Evolutionary conservation across 441 rosid species (phyloP).

Genomic region (Dalechampia spathulata): DNA sequence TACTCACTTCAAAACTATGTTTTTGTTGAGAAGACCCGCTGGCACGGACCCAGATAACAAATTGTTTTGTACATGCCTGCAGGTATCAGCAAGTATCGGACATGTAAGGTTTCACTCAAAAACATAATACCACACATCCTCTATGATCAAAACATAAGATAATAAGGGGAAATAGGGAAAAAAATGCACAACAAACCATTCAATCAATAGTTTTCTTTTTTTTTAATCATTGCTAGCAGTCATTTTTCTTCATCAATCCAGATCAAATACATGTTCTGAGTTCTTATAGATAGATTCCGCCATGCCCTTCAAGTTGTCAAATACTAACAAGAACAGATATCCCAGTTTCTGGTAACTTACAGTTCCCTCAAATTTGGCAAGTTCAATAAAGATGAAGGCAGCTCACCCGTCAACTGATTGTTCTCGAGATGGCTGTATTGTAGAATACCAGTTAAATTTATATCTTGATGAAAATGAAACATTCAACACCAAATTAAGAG

Average conservation of each 20-base stretch:
- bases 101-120: background rate
- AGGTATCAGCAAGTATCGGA: slow-evolving; percentile 23
- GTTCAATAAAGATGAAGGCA: slow-evolving; percentile 57
- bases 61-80: slow-evolving; percentile 86
- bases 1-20: slow-evolving; percentile 61
- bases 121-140: background rate
- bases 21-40: slow-evolving; percentile 38
- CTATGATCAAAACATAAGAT: background rate
- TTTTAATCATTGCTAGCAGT: background rate
- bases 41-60: slow-evolving; percentile 72
- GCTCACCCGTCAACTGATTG: slow-evolving; percentile 72
- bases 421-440: slow-evolving; percentile 83
- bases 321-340: slow-evolving; percentile 2
- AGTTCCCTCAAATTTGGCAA: slow-evolving; percentile 82
- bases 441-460: slow-evolving; percentile 20
- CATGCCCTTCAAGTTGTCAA: background rate
- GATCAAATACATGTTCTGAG: too few species aligned
- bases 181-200: background rate
- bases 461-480: slow-evolving; percentile 7
- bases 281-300: too few species aligned
- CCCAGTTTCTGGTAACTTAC: slow-evolving; percentile 54
- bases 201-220: background rate
- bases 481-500: slow-evolving; percentile 6
- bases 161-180: background rate
- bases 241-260: background rate